Base-by-base conservation (phyloP, 2,329 filamentous ascomycete species). In the Byssoonygena ceratinophila region DNA sequence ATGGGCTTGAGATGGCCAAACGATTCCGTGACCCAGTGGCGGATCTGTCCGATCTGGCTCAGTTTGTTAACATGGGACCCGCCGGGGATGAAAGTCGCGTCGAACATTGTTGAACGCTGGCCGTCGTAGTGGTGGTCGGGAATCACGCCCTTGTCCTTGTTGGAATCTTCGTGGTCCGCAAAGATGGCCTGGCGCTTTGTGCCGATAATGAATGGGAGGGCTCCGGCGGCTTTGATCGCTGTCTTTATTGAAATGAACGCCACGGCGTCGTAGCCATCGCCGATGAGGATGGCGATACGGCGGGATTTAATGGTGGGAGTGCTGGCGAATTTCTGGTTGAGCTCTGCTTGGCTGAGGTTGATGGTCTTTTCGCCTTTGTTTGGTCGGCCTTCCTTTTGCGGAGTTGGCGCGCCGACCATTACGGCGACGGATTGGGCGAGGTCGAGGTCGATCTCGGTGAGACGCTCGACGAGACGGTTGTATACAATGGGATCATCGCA, bases 1-100 rank as follows among this genome's bases (percentile, higher is more conserved):
- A 92, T 84, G 1, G 85, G 73, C 73, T 92, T 92, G 47, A 89
- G 74, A 57, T 92, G 87, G 0, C 85, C 86, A 59, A 91, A 92
- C 0, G 86, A 83, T 66, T 92, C 87, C 1, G 84, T 78, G 3
- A 91, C 71, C 79, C 84, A 92, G 71, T 91, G 83, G 1, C 85
- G 63, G 0, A 84, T 84, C 16, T 85, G 82, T 0, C 87, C 86
- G 55, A 77, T 87, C 71, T 82, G 80, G 52, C 76, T 70, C 0
- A 92, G 76, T 0, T 79, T 80, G 49, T 77, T 71, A 41, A 85
- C 69, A 0, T 82, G 74, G 5, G 60, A 37, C 8, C 59, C 1
- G 1, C 85, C 85, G 1, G 85, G 85, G 1, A 92, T 71, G 64
- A 88, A 88, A 37, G 90, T 63, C 0, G 84, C 82, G 63, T 92